Evolutionary conservation across 2,329 filamentous ascomycete genomes (phyloP).

Genomic region (Aspergillus versicolor): DNA sequence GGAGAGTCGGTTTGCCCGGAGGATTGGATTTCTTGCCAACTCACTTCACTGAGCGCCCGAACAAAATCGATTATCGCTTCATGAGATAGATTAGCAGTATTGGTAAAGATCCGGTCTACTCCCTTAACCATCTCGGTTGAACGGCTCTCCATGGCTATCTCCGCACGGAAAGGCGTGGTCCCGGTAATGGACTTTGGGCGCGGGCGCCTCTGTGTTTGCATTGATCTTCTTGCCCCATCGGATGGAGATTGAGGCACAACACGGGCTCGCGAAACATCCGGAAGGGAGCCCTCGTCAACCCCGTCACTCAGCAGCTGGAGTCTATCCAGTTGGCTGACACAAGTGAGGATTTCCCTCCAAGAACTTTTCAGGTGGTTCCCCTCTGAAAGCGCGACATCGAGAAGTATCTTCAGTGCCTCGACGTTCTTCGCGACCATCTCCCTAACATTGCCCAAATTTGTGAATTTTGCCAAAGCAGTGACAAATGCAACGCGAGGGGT

Average conservation of each 20-base stretch:
- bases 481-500: slow-evolving; percentile 96
- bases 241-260: slow-evolving; percentile 60
- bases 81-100: slow-evolving; percentile 87
- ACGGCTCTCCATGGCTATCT: slow-evolving; percentile 87
- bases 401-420: slow-evolving; percentile 84
- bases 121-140: slow-evolving; percentile 90
- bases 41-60: slow-evolving; percentile 86
- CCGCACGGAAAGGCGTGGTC: slow-evolving; percentile 62
- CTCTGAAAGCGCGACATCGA: slow-evolving; percentile 90
- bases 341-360: slow-evolving; percentile 94
- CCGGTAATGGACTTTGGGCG: slow-evolving; percentile 48
- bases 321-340: slow-evolving; percentile 91
- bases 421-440: slow-evolving; percentile 97
- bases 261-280: slow-evolving; percentile 83
- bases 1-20: slow-evolving; percentile 95
- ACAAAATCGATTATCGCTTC: slow-evolving; percentile 97
- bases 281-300: slow-evolving; percentile 87
- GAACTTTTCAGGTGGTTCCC: slow-evolving; percentile 85
- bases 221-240: slow-evolving; percentile 64
- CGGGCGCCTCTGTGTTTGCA: slow-evolving; percentile 55
- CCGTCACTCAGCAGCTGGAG: slow-evolving; percentile 93
- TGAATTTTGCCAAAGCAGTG: slow-evolving; percentile 85
- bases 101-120: slow-evolving; percentile 95
- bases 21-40: slow-evolving; percentile 98
- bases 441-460: slow-evolving; percentile 91